Evolutionary conservation across 1,284 basidiomycete species (phyloP).

Genomic region (Meripilus lineatus): DNA sequence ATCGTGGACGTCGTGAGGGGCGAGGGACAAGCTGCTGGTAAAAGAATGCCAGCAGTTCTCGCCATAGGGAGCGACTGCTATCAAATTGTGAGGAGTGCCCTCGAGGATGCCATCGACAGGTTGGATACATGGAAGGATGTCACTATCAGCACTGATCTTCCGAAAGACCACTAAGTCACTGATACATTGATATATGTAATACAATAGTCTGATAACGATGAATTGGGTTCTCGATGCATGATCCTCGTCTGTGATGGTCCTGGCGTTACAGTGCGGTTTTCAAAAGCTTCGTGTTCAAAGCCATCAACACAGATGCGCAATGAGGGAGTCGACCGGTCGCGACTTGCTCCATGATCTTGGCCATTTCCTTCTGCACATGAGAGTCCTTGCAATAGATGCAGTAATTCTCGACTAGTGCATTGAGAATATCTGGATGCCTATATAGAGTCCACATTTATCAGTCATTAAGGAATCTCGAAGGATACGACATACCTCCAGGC

Average conservation of each 20-base stretch:
- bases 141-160: constrained; percentile 9
- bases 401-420: neutral
- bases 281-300: too few species aligned
- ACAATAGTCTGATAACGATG: too few species aligned
- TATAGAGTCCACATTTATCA: neutral
- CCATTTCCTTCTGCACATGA: neutral
- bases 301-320: too few species aligned
- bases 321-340: too few species aligned
- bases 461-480: neutral
- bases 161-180: too few species aligned
- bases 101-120: constrained; percentile 13
- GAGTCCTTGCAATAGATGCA: neutral
- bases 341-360: too few species aligned
- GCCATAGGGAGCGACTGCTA: constrained; percentile 25
- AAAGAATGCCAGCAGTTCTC: constrained; percentile 18
- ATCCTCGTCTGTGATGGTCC: too few species aligned
- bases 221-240: too few species aligned
- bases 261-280: too few species aligned
- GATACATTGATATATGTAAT: too few species aligned
- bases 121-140: constrained; percentile 26
- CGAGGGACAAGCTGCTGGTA: constrained; percentile 24
- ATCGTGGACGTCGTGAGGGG: constrained; percentile 28
- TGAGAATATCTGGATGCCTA: neutral
- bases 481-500: constrained; percentile 12
- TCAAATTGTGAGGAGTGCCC: constrained; percentile 14